Evolutionary conservation across 208 protist species (phyloP), one percentile per base, ranked within the genome.

Genomic region (Crithidia expoeki): DNA sequence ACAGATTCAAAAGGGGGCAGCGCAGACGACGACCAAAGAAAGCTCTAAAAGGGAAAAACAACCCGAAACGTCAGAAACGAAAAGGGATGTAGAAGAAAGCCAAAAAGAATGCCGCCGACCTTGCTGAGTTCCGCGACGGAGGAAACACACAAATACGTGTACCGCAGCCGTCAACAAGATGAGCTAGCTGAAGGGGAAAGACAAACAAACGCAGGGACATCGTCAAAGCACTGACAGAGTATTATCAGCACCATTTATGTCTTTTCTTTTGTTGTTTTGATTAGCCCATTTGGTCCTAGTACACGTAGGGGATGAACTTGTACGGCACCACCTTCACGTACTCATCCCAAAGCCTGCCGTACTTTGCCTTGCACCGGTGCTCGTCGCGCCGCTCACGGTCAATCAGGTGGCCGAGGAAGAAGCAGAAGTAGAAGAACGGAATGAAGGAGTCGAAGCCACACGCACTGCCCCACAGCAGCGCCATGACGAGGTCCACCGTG

Each of bases 361-460:
- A 98, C 87, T 98, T 98, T 46, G 62, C 72, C 16, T 62, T 68
- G 79, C 94, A 98, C 59, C 88, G 81, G 23, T 84, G n/a, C 36
- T 95, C 83, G 72, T 98, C 94, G 58, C 97, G 91, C 52, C 81
- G 71, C 72, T 86, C 89, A 49, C 97, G 90, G 73, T 98, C 91
- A 34, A 96, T 65, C 38, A 98, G 81, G 73, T 98, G 88, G 55
- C 47, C 55, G n/a, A 87, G 68, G 73, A 99, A 98, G 87, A 98
- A 98, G 79, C 51, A 86, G 50, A 96, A 81, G 80, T 99, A 98
- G 73, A 98, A 98, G 83, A 98, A 98, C 34, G 97, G 97, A 51
- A 98, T 88, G 65, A 96, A 94, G 27, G 79, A 81, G 33, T 84
- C 55, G 64, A 95, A 97, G 44, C 96, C 97, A 77, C 93, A 98